phyloP scores from a whole-genome alignment of 1,284 basidiomycete species.

The Sporisorium scitamineum region DNA sequence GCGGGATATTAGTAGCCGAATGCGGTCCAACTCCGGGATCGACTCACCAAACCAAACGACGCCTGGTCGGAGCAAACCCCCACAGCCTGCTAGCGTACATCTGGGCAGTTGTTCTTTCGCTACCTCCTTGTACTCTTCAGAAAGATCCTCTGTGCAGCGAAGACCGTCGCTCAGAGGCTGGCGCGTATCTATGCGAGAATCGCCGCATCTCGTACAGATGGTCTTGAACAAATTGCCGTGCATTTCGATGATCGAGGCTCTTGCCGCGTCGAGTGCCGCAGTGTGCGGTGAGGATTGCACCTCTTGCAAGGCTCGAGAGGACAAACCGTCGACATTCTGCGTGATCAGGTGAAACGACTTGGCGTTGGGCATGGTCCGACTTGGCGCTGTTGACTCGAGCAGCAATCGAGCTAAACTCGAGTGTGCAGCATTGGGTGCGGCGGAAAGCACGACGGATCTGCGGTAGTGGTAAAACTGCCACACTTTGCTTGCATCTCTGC shows the following conservation, averaged over 20 bases:
- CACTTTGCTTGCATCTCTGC: constrained; percentile 73
- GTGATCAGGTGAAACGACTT: constrained; percentile 73
- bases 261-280: not conserved
- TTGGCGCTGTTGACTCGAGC: not conserved
- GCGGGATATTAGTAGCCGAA: constrained; percentile 72
- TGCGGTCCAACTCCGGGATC: constrained; percentile 63
- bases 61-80: constrained; percentile 74
- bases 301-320: constrained; percentile 68
- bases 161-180: constrained; percentile 75
- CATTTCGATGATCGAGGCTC: constrained; percentile 73
- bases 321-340: constrained; percentile 78
- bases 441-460: constrained; percentile 72
- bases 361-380: constrained; percentile 21
- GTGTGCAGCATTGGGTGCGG: constrained; percentile 76
- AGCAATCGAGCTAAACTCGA: constrained; percentile 73
- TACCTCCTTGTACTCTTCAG: constrained; percentile 66
- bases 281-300: not conserved
- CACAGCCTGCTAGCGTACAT: constrained; percentile 71
- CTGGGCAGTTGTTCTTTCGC: constrained; percentile 72
- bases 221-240: constrained; percentile 77
- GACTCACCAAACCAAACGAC: constrained; percentile 78
- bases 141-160: constrained; percentile 73
- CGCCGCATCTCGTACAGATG: constrained; percentile 73
- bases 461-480: constrained; percentile 79
- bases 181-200: constrained; percentile 71